phyloP scores from a whole-genome alignment of 805 yeast species.

The Candida caryicola region DNA sequence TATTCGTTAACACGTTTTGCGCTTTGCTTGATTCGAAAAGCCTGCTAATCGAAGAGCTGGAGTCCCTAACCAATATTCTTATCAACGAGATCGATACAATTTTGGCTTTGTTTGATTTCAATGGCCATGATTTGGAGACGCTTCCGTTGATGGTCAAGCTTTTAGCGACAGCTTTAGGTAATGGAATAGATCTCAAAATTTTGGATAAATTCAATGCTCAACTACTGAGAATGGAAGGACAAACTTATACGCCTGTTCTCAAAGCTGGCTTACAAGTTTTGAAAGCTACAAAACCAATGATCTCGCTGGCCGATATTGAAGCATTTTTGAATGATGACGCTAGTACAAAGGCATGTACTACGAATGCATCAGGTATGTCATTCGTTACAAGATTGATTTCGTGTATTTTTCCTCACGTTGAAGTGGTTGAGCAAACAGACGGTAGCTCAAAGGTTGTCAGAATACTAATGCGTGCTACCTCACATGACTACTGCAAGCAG shows the following conservation, averaged over 20 bases:
- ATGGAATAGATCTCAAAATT: not conserved
- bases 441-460: constrained; percentile 4
- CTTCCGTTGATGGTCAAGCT: constrained; percentile 12
- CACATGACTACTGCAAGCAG: constrained; percentile 3
- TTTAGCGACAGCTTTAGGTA: constrained; percentile 6
- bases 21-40: constrained; percentile 9
- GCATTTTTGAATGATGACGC: constrained; percentile 10
- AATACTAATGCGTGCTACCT: constrained; percentile 3
- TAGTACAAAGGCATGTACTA: constrained; percentile 1
- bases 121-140: not conserved
- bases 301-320: constrained; percentile 9
- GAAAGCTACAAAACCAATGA: not conserved
- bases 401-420: constrained; percentile 7
- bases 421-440: not conserved
- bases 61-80: not conserved
- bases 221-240: not conserved
- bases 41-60: not conserved
- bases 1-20: constrained; percentile 19
- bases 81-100: not conserved
- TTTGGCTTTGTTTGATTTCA: not conserved
- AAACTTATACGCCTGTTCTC: constrained; percentile 1
- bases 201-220: not conserved
- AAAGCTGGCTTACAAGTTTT: constrained; percentile 4
- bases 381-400: constrained; percentile 5
- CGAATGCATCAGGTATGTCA: not conserved